These are phyloP conservation scores for Kitagawia praeruptora DNA, from an alignment of 129 eudicot species.

Conservation along the genomic window DNA sequence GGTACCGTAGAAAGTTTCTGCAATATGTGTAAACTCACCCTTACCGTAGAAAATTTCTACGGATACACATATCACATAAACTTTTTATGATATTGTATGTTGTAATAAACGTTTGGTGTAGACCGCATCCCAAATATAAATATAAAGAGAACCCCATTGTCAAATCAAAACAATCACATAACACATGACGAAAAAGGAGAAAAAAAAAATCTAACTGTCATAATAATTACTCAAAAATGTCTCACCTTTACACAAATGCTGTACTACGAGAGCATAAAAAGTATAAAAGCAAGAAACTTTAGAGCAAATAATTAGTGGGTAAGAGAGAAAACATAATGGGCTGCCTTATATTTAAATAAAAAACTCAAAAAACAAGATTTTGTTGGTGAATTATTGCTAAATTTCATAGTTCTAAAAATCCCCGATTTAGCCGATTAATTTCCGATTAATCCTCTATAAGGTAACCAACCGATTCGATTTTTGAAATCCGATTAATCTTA, in stretches of 20 bases:
- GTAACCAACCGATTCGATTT: too few species aligned
- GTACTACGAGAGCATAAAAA: constrained; percentile 7
- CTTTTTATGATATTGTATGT: too few species aligned
- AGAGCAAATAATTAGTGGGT: constrained; percentile 16
- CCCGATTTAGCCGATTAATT: too few species aligned
- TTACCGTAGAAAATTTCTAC: too few species aligned
- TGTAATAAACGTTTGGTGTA: too few species aligned
- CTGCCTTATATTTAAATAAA: background rate
- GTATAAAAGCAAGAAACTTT: constrained; percentile 8
- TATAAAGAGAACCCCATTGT: constrained; percentile 33
- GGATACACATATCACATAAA: too few species aligned
- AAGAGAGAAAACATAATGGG: constrained; percentile 2
- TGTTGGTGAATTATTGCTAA: background rate
- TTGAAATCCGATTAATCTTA: too few species aligned
- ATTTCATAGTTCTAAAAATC: too few species aligned
- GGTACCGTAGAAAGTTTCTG: too few species aligned
- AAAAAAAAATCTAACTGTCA: constrained; percentile 11
- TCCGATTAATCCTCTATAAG: too few species aligned
- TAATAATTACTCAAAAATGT: constrained; percentile 1
- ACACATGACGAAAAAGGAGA: background rate
- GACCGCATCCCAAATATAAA: too few species aligned
- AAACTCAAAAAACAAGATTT: constrained; percentile 7
- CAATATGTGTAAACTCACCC: too few species aligned
- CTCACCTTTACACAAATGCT: background rate
- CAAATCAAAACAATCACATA: constrained; percentile 3